A percentile compares a stretch with the other conserved stretches of the same genome.
phyloP scores from a whole-genome alignment of 495 filamentous ascomycete species.

The Corynascus novoguineensis region DNA sequence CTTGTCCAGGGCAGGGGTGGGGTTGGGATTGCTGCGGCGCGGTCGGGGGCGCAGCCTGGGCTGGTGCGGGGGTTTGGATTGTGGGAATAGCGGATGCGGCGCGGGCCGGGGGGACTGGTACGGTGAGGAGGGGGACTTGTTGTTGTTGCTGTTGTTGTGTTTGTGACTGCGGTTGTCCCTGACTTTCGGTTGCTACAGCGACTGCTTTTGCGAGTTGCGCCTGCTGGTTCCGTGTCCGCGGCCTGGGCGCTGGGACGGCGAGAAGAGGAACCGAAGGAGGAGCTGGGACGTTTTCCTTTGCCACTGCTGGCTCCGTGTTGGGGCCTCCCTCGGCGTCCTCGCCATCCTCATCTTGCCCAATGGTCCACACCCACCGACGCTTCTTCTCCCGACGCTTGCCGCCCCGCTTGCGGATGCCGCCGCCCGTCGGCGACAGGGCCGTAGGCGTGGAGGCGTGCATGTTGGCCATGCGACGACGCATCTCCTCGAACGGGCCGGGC shows the following conservation, averaged over 20 bases:
- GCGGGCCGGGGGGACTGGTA: slow-evolving; percentile 13
- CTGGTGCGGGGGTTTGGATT: background rate
- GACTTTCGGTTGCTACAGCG: background rate
- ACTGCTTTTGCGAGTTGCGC: background rate
- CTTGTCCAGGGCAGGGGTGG: background rate
- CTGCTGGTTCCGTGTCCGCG: slow-evolving; percentile 8
- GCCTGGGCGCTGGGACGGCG: slow-evolving; percentile 12
- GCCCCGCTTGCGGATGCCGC: slow-evolving; percentile 37
- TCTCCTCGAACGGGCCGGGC: slow-evolving; percentile 53
- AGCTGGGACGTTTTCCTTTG: background rate
- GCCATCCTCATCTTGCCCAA: slow-evolving; percentile 43
- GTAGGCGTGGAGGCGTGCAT: slow-evolving; percentile 34
- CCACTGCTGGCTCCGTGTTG: slow-evolving; percentile 23
- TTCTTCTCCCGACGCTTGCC: slow-evolving; percentile 45
- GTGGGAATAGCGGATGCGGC: background rate
- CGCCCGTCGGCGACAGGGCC: slow-evolving; percentile 28
- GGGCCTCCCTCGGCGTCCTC: slow-evolving; percentile 25
- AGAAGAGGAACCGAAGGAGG: slow-evolving; percentile 19
- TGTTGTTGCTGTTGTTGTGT: background rate
- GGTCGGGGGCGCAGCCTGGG: background rate
- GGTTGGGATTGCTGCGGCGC: background rate
- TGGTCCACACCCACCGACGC: slow-evolving; percentile 50
- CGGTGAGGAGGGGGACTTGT: slow-evolving; percentile 3
- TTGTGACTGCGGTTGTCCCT: background rate
- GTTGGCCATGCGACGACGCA: slow-evolving; percentile 47